Evolutionary conservation across 768 basidiomycete species (phyloP).

Genomic region (Scleroderma citrinum): DNA sequence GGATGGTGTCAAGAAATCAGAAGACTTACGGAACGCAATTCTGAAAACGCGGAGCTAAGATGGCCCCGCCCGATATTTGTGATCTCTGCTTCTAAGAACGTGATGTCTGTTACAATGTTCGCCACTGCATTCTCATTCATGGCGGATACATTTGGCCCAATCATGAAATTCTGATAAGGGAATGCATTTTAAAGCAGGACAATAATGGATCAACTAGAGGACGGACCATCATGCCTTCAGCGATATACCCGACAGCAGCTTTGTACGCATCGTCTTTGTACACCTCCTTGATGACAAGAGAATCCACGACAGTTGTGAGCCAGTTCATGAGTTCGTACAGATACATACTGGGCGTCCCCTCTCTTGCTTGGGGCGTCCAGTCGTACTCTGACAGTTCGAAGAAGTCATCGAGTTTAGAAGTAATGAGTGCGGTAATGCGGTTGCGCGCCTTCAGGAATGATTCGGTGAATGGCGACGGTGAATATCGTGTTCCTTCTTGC

Average conservation of each 20-base stretch:
- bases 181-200: not conserved
- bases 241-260: conserved; percentile 83
- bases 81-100: conserved; percentile 86
- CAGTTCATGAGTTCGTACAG: conserved; percentile 93
- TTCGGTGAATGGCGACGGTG: conserved; percentile 56
- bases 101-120: conserved; percentile 80
- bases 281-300: conserved; percentile 70
- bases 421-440: conserved; percentile 78
- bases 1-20: not conserved
- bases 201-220: not conserved
- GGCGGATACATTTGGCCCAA: conserved; percentile 64
- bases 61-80: conserved; percentile 67
- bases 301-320: conserved; percentile 94
- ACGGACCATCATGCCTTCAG: conserved; percentile 81
- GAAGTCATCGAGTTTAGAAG: conserved; percentile 90
- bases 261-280: conserved; percentile 90
- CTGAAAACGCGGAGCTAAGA: conserved; percentile 66
- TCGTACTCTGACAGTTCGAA: conserved; percentile 94
- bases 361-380: conserved; percentile 73
- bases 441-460: conserved; percentile 64
- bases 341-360: conserved; percentile 86
- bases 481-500: conserved; percentile 73
- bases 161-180: conserved; percentile 60
- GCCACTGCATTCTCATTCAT: conserved; percentile 89
- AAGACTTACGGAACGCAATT: conserved; percentile 66